A percentile compares a stretch with the other conserved stretches of the same genome.
phyloP scores from a whole-genome alignment of 2,329 filamentous ascomycete species.

The Raffaelea ambrosiae region DNA sequence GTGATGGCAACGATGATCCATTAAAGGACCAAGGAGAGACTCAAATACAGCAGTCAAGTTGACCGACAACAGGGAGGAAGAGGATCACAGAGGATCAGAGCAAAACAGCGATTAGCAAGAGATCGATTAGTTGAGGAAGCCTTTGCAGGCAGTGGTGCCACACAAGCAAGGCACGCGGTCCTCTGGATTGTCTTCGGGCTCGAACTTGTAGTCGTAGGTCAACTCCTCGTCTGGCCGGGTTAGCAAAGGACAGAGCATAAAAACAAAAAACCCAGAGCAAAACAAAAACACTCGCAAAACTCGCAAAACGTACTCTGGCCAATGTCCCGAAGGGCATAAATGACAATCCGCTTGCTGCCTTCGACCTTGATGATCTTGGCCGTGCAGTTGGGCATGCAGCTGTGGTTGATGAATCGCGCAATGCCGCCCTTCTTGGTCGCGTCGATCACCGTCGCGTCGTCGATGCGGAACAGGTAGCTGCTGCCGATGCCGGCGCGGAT shows the following conservation, averaged over 20 bases:
- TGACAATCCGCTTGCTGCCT: constrained; percentile 96
- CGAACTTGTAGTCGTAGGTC: constrained; percentile 99
- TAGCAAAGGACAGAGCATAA: constrained; percentile 10
- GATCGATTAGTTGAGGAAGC: constrained; percentile 78
- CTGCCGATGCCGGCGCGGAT: constrained; percentile 94
- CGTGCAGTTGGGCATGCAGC: constrained; percentile 96
- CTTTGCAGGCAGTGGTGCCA: constrained; percentile 92
- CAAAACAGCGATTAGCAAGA: neutral
- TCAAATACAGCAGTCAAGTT: too few species aligned
- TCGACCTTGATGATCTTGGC: constrained; percentile 99
- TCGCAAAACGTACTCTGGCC: constrained; percentile 64
- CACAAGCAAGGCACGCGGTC: constrained; percentile 97
- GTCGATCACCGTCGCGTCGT: constrained; percentile 95
- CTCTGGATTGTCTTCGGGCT: constrained; percentile 87
- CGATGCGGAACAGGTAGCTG: constrained; percentile 95
- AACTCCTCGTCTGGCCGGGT: constrained; percentile 76
- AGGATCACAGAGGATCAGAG: neutral
- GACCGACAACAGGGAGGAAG: constrained; percentile 4
- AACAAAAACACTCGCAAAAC: neutral
- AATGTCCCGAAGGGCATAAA: constrained; percentile 95
- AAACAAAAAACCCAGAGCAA: too few species aligned
- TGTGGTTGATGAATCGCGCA: constrained; percentile 97
- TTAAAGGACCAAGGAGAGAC: too few species aligned
- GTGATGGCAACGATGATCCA: too few species aligned
- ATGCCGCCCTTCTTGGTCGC: constrained; percentile 98